A percentile compares a stretch with the other conserved stretches of the same genome.
phyloP scores from a whole-genome alignment of 805 yeast genomes.

The Candida maesae region DNA sequence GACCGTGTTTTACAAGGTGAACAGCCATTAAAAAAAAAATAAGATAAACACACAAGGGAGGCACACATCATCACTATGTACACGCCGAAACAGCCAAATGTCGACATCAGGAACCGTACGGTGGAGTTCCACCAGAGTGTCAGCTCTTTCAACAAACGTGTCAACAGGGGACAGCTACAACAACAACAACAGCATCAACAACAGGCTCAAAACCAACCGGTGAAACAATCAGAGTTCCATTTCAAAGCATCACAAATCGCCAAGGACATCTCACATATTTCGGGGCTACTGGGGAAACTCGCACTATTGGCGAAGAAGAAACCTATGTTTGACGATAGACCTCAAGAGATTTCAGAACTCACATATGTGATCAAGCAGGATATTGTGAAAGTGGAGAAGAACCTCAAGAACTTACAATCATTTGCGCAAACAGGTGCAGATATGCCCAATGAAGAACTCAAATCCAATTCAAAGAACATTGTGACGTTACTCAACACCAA shows the following conservation, averaged over 20 bases:
- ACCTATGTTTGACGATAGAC: conserved; percentile 90
- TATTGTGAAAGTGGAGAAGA: conserved; percentile 74
- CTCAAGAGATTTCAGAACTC: conserved; percentile 88
- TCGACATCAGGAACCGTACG: conserved; percentile 71
- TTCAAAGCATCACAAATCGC: conserved; percentile 77
- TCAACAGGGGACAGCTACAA: conserved; percentile 31
- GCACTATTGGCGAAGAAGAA: conserved; percentile 84
- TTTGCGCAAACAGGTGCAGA: conserved; percentile 39
- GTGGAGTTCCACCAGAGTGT: conserved; percentile 93
- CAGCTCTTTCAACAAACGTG: conserved; percentile 61
- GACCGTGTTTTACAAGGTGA: too few species aligned
- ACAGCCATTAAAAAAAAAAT: too few species aligned
- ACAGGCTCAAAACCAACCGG: background rate
- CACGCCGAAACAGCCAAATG: conserved; percentile 13
- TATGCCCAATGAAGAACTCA: conserved; percentile 48
- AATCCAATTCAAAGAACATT: conserved; percentile 78
- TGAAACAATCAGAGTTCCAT: conserved; percentile 48
- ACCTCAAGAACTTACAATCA: conserved; percentile 57
- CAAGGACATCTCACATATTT: conserved; percentile 81
- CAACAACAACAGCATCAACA: conserved; percentile 1
- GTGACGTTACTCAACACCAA: conserved; percentile 83
- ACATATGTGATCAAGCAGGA: conserved; percentile 80
- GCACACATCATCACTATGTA: conserved; percentile 6
- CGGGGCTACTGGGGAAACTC: conserved; percentile 72
- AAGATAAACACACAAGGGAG: too few species aligned